Conservation (phyloP, 805 yeast species). For the Isabelozyma rhagii region DNA sequence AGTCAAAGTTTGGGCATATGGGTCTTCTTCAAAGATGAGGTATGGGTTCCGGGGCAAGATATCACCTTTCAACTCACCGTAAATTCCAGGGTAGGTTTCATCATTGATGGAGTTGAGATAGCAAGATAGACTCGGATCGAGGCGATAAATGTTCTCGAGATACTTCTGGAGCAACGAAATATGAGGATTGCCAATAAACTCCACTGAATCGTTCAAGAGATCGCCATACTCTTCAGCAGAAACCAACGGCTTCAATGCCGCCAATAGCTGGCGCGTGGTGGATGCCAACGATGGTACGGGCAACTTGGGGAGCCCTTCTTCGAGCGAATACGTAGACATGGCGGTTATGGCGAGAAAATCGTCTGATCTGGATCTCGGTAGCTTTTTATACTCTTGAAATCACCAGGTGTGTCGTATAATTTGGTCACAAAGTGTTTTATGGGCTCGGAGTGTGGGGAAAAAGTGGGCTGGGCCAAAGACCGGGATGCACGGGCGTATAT, state of each 20-base stretch:
- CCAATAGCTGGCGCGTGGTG: constrained; percentile 51
- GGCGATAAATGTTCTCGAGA: constrained; percentile 21
- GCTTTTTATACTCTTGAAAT: neutral
- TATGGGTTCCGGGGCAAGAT: constrained; percentile 77
- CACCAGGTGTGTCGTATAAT: neutral
- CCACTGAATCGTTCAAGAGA: constrained; percentile 41
- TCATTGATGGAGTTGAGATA: constrained; percentile 56
- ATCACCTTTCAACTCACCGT: constrained; percentile 63
- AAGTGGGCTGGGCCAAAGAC: neutral
- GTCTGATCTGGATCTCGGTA: neutral
- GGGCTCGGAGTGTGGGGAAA: neutral
- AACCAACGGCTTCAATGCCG: constrained; percentile 59
- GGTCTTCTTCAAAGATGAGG: constrained; percentile 71
- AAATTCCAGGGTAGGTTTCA: constrained; percentile 52
- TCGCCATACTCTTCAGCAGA: constrained; percentile 48
- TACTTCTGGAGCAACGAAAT: constrained; percentile 53
- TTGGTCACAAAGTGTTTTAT: neutral
- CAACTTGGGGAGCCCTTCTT: constrained; percentile 47
- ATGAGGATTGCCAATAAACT: constrained; percentile 42
- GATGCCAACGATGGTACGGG: constrained; percentile 58
- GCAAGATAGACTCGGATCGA: constrained; percentile 37
- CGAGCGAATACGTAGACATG: constrained; percentile 31
- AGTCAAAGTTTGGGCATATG: constrained; percentile 49
- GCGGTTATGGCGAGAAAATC: neutral
- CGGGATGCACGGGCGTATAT: neutral